Base-by-base conservation (phyloP, 2,329 filamentous ascomycete species). In the Exophiala sp. region DNA sequence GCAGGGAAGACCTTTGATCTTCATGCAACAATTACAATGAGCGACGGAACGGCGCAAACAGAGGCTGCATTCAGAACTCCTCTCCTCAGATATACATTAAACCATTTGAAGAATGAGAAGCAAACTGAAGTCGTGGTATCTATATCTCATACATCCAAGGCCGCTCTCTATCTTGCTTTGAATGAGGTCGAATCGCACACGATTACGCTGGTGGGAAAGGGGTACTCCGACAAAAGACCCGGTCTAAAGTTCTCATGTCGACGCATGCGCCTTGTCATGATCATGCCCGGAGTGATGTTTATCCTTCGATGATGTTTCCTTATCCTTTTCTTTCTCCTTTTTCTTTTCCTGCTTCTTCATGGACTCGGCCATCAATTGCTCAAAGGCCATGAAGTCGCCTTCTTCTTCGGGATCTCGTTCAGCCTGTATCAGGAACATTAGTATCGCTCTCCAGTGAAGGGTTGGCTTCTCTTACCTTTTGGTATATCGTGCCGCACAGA, bases 331-430 rank as follows among this genome's bases (percentile, higher is more conserved):
- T 55, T 78, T 72, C 58, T 79, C 75, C 69, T 90, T 87, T 52
- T 88, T 83, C 67, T 82, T 80, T 62, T 94, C 90, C 74, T 96
- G 96, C 81, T 97, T 97, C 50, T 91, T 87, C 53, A 91, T 91
- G 3, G 92, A 92, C 70, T 99, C 94, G 47, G 94, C 91, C 72
- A 99, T 95, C 52, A 99, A 85, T 72, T 97, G 91, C 71, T 99
- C 94, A 64, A 99, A 99, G 12, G 92, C 91, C 83, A 99, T 95
- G 74, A 95, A 97, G 66, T 97, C 94, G 61, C 94, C 92, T 73
- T 99, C 94, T 76, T 99, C 94, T 61, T 99, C 94, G 39, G 92
- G 87, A 50, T 92, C 87, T 59, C 94, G 86, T 70, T 88, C 82
- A 38, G 92, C 89, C 91, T 96, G 62, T 44, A 41, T 34, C 12